These are phyloP conservation scores for Arabis hirsuta DNA, from an alignment of 345 rosid genomes.

Conservation along the genomic window DNA sequence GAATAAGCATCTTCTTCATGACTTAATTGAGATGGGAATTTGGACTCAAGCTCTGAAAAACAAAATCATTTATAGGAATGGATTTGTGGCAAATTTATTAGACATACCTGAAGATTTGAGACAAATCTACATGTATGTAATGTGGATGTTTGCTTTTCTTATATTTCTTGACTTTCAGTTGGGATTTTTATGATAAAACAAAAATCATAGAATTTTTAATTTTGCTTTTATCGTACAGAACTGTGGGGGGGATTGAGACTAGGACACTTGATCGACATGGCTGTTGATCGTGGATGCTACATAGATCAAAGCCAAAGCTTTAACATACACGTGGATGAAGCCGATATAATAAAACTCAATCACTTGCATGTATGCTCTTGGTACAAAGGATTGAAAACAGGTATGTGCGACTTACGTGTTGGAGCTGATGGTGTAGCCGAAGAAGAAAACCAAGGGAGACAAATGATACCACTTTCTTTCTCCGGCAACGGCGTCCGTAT, in stretches of 20 bases:
- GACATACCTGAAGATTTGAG: slow-evolving; percentile 70
- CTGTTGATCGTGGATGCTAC: slow-evolving; percentile 74
- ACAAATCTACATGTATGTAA: slow-evolving; percentile 61
- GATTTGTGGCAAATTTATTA: slow-evolving; percentile 60
- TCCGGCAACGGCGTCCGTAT: no score
- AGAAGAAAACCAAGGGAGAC: neutral
- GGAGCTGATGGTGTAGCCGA: slow-evolving; percentile 82
- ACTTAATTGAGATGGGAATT: slow-evolving; percentile 73
- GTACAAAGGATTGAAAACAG: slow-evolving; percentile 86
- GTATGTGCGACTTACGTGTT: slow-evolving; percentile 88
- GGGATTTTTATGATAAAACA: neutral
- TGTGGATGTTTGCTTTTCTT: no score
- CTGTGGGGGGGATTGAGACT: slow-evolving; percentile 85
- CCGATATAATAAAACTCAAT: slow-evolving; percentile 69
- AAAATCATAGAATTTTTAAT: neutral
- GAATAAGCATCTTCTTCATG: slow-evolving; percentile 85
- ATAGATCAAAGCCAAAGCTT: slow-evolving; percentile 89
- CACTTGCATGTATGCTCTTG: slow-evolving; percentile 75
- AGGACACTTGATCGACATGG: slow-evolving; percentile 74
- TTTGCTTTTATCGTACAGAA: slow-evolving; percentile 44
- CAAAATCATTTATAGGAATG: slow-evolving; percentile 62
- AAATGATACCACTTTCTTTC: no score
- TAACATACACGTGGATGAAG: slow-evolving; percentile 79
- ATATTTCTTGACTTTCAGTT: no score
- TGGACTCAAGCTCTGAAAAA: slow-evolving; percentile 73